Evolutionary conservation across 2,329 filamentous ascomycete species (phyloP).

Genomic region (Cordyceps fumosorosea): DNA sequence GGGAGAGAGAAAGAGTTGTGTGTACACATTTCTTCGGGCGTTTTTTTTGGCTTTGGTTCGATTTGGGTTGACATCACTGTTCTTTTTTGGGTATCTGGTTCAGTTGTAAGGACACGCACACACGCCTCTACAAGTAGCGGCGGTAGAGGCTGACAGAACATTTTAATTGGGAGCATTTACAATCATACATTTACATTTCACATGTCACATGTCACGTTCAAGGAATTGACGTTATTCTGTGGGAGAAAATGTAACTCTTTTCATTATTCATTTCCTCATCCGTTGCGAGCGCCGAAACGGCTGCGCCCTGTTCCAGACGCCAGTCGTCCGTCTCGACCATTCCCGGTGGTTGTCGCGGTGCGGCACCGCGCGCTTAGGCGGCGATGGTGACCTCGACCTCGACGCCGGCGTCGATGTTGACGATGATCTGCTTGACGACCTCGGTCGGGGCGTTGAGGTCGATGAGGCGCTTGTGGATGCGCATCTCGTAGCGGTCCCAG

Average conservation of each 20-base stretch:
- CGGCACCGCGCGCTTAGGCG: slow-evolving; percentile 47
- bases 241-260: not conserved
- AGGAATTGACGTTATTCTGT: not conserved
- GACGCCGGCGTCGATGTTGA: slow-evolving; percentile 91
- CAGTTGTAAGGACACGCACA: not conserved
- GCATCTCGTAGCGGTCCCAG: slow-evolving; percentile 98
- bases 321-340: not conserved
- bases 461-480: slow-evolving; percentile 98
- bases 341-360: not conserved
- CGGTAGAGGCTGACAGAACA: not conserved
- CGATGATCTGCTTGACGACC: slow-evolving; percentile 93
- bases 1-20: not conserved
- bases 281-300: not conserved
- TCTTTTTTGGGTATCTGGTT: not conserved
- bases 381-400: slow-evolving; percentile 92
- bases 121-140: not conserved
- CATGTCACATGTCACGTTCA: not conserved
- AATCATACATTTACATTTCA: not conserved
- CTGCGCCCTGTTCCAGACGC: slow-evolving; percentile 10
- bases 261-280: not conserved
- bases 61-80: not conserved
- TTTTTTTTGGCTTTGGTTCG: not conserved
- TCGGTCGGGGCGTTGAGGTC: slow-evolving; percentile 97
- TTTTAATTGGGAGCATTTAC: not conserved
- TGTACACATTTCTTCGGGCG: not conserved